Conservation (phyloP, 2,329 filamentous ascomycete species). For the Fusarium sp. region DNA sequence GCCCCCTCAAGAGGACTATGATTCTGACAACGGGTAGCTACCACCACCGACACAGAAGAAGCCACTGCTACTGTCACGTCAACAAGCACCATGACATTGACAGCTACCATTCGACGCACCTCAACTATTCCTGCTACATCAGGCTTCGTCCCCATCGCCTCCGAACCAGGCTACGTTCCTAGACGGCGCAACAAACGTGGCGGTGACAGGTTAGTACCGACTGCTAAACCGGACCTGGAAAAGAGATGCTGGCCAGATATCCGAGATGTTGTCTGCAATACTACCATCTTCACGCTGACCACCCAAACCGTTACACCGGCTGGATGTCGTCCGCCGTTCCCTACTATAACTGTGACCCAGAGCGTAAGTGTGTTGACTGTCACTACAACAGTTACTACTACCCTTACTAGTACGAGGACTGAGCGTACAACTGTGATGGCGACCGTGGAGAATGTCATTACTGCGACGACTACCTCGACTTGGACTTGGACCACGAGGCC, state of each 20-base stretch:
- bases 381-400: background rate
- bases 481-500: background rate
- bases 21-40: background rate
- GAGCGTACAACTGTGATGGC: background rate
- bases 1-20: rapidly evolving
- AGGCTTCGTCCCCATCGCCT: background rate
- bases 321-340: background rate
- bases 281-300: background rate
- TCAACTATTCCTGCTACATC: background rate
- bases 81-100: background rate
- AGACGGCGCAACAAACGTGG: background rate
- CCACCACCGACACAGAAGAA: background rate
- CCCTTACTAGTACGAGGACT: background rate
- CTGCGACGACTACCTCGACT: background rate
- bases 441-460: background rate
- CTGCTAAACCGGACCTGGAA: background rate
- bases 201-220: rapidly evolving
- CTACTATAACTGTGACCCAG: background rate
- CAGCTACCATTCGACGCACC: background rate
- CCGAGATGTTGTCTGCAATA: background rate
- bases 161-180: background rate
- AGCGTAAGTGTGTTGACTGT: background rate
- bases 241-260: background rate
- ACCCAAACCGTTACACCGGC: background rate
- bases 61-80: background rate